Evolutionary conservation across 441 rosid genomes (phyloP).

Genomic region (Populus hybrid): DNA sequence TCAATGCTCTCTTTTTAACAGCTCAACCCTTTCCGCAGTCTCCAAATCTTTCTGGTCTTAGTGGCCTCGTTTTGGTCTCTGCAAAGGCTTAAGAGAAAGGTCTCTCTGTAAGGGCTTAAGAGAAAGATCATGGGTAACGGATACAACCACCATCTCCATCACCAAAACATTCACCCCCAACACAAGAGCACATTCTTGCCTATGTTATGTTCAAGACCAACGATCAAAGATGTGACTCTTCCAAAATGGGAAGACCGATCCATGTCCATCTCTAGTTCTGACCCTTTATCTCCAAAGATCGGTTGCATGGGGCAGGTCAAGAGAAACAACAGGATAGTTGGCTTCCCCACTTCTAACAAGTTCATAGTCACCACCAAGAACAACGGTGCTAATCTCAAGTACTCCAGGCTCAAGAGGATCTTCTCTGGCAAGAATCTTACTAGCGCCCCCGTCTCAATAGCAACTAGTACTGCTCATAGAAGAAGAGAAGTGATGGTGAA

Average conservation of each 20-base stretch:
- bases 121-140: conserved; percentile 36
- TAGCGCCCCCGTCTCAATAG: conserved; percentile 16
- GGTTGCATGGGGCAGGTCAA: conserved; percentile 88
- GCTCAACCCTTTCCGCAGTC: background rate
- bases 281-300: conserved; percentile 78
- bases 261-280: conserved; percentile 28
- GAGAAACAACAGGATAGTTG: conserved; percentile 55
- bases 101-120: background rate
- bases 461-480: conserved; percentile 22
- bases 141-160: conserved; percentile 28
- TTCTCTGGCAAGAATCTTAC: conserved; percentile 50
- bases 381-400: conserved; percentile 26
- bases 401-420: conserved; percentile 59
- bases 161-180: conserved; percentile 23
- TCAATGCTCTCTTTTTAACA: conserved; percentile 3
- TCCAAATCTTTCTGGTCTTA: background rate
- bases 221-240: conserved; percentile 47
- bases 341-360: conserved; percentile 39
- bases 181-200: conserved; percentile 54
- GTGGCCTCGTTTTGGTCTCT: background rate
- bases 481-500: conserved; percentile 18
- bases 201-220: conserved; percentile 61
- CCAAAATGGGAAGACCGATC: conserved; percentile 28
- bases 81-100: no score
- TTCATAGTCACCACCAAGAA: conserved; percentile 21